Evolutionary conservation across 202 grass and related monocot genomes (phyloP).

Genomic region (Bolboschoenoplectus hybrid): DNA sequence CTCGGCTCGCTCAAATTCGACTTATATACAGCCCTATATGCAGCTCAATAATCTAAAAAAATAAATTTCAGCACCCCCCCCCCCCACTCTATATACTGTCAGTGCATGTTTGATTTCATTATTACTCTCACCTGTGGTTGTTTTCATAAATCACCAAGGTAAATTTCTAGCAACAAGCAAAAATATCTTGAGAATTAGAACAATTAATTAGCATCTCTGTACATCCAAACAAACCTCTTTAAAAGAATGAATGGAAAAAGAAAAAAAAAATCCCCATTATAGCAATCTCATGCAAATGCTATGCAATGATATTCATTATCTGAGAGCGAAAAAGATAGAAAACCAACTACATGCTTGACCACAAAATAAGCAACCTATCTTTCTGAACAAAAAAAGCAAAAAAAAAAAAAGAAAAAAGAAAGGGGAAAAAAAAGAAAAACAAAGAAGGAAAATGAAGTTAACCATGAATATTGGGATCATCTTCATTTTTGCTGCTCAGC

Average conservation of each 20-base stretch:
- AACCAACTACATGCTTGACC: background rate
- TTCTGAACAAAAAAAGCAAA: background rate
- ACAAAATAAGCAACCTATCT: constrained; percentile 8
- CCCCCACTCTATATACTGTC: too few species aligned
- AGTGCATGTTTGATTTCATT: constrained; percentile 20
- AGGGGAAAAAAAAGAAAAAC: too few species aligned
- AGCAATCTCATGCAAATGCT: constrained; percentile 27
- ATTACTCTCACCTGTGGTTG: constrained; percentile 4
- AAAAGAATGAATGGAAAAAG: constrained; percentile 21
- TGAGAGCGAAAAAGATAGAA: background rate
- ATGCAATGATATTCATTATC: constrained; percentile 26
- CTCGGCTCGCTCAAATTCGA: too few species aligned
- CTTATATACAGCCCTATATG: too few species aligned
- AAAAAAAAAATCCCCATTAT: constrained; percentile 10
- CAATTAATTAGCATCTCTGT: constrained; percentile 33
- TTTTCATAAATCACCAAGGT: constrained; percentile 2
- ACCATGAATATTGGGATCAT: constrained; percentile 33
- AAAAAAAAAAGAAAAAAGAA: too few species aligned
- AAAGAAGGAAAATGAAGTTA: background rate
- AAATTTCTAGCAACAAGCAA: background rate
- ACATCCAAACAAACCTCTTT: background rate
- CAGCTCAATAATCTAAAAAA: too few species aligned
- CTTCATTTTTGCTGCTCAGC: constrained; percentile 30
- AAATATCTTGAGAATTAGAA: constrained; percentile 29
- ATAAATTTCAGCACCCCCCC: too few species aligned